These are phyloP conservation scores for Massospora cicadina DNA, from an alignment of 371 early-diverging fungal species.

Conservation along the genomic window DNA sequence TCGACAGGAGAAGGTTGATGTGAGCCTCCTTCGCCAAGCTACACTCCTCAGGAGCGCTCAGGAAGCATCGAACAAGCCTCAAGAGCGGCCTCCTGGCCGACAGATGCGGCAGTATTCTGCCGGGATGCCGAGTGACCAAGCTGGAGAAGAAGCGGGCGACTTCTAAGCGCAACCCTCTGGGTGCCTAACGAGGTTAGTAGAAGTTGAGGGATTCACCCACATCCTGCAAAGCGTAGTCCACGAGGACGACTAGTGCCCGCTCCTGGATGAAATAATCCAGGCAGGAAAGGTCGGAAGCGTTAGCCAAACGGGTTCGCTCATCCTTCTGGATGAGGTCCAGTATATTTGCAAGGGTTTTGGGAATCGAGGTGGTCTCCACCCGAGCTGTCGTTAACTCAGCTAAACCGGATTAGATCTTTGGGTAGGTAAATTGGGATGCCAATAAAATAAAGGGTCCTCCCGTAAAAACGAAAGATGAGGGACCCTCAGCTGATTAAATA, in stretches of 20 bases:
- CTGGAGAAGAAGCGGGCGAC: not conserved
- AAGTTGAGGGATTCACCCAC: not conserved
- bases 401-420: not conserved
- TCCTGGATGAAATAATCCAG: conserved; percentile 5
- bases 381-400: not conserved
- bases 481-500: too few species aligned
- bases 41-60: not conserved
- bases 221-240: not conserved
- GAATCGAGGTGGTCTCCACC: not conserved
- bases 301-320: not conserved
- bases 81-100: not conserved
- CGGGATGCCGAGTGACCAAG: not conserved
- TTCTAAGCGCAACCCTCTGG: not conserved
- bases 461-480: too few species aligned
- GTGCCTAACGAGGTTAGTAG: not conserved
- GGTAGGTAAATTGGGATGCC: not conserved
- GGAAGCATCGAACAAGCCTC: not conserved
- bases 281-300: not conserved
- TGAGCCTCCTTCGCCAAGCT: not conserved
- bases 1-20: not conserved
- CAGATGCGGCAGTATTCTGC: conserved; percentile 1
- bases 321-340: not conserved
- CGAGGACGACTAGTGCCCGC: not conserved
- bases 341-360: not conserved
- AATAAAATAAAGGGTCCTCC: not conserved